Percentiles rank a stretch among this genome's conserved stretches.
These are phyloP conservation scores for Talaromyces ruber DNA, from an alignment of 495 filamentous ascomycete genomes.

Conservation along the genomic window DNA sequence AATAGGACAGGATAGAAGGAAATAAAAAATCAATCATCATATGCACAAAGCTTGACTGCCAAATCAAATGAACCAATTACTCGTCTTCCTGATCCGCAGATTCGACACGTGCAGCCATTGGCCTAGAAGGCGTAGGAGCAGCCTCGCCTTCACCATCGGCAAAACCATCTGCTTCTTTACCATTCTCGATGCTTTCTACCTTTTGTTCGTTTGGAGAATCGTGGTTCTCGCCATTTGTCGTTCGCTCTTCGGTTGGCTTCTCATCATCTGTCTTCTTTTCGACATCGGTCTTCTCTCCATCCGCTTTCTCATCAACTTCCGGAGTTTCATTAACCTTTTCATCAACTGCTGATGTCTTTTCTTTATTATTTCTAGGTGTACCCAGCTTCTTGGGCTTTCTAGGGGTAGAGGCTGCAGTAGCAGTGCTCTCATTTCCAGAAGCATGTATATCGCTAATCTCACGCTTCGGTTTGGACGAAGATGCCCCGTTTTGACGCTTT, in stretches of 20 bases:
- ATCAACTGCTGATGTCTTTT: not conserved
- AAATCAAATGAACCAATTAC: not conserved
- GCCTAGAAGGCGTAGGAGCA: not conserved
- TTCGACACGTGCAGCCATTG: constrained; percentile 1
- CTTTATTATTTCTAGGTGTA: not conserved
- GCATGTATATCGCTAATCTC: not conserved
- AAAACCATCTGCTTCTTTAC: not conserved
- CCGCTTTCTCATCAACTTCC: not conserved
- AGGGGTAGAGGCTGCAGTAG: not conserved
- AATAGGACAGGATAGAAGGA: not conserved
- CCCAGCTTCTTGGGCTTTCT: not conserved
- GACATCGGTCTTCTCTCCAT: not conserved
- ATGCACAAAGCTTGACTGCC: not conserved
- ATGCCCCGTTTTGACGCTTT: not conserved
- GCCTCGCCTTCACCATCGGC: not conserved
- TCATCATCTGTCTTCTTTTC: not conserved
- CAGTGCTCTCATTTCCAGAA: not conserved
- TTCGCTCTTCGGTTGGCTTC: not conserved
- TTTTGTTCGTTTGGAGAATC: not conserved
- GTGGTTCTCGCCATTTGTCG: not conserved
- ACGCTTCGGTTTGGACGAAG: not conserved
- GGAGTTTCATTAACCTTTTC: not conserved
- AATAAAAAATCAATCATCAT: not conserved
- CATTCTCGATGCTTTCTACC: not conserved
- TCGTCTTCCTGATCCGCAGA: not conserved